Conservation (phyloP, 1,139 yeast genomes). For the Candida sp. region DNA sequence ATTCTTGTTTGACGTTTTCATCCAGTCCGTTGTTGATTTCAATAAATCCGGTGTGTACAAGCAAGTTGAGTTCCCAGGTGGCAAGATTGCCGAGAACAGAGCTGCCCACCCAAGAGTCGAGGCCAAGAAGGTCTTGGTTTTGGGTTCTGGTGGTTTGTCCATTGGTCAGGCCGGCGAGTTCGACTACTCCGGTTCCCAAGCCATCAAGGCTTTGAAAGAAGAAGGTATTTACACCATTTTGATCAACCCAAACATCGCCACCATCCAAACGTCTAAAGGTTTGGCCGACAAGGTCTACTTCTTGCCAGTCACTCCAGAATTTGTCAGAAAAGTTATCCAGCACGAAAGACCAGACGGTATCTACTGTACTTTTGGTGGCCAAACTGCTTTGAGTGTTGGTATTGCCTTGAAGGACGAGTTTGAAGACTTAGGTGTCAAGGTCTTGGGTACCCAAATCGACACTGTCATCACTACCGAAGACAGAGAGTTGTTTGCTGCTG, state of each 20-base stretch:
- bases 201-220: slow-evolving; percentile 94
- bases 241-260: slow-evolving; percentile 97
- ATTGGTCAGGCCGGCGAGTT: slow-evolving; percentile 99
- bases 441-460: slow-evolving; percentile 94
- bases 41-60: slow-evolving; percentile 59
- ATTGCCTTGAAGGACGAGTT: slow-evolving; percentile 95
- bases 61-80: slow-evolving; percentile 93
- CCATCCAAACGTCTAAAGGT: slow-evolving; percentile 96
- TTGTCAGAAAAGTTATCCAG: slow-evolving; percentile 91
- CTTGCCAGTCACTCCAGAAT: slow-evolving; percentile 96
- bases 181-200: slow-evolving; percentile 98
- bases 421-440: slow-evolving; percentile 90
- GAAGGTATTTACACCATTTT: slow-evolving; percentile 85
- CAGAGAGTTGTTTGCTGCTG: slow-evolving; percentile 94
- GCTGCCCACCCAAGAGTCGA: slow-evolving; percentile 70
- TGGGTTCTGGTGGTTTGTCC: slow-evolving; percentile 97
- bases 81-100: slow-evolving; percentile 70
- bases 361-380: slow-evolving; percentile 96
- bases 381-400: slow-evolving; percentile 96
- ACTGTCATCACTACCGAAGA: slow-evolving; percentile 97
- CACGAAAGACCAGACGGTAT: slow-evolving; percentile 98
- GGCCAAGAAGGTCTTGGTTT: slow-evolving; percentile 86
- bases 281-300: slow-evolving; percentile 95
- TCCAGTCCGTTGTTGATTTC: slow-evolving; percentile 74
- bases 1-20: slow-evolving; percentile 93